Evolutionary conservation across 2,329 filamentous ascomycete genomes (phyloP), one percentile per base, ranked within the genome.

Genomic region (Alternaria brassicicola): DNA sequence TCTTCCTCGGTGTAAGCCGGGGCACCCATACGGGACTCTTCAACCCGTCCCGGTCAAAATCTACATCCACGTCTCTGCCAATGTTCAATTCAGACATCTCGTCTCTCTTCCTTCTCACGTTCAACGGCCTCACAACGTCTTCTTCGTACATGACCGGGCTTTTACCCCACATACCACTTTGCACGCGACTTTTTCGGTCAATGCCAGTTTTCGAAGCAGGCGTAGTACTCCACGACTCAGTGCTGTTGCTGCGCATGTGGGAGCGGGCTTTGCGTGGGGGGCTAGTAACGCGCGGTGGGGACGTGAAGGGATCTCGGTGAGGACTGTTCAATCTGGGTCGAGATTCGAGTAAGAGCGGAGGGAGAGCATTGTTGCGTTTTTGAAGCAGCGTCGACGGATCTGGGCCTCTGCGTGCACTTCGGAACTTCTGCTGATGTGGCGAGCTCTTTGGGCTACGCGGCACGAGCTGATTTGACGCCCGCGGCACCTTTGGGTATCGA

Each of bases 1-100:
- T 82, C 59, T 87, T 79, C 55, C 86, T 88, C 3, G 89, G 89
- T 43, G 89, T 91, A 66, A 91, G 69, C 64, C 83, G 84, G 3
- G 88, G 88, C 64, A 87, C 80, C 86, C 87, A 89, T 1, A 82
- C 82, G 0, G 86, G 86, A 54, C 75, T 78, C 52, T 71, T 74
- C 33, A 77, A 52, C 12, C 64, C 65, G 3, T 68, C 57, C 56
- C 63, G 59, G 21, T 67, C 67, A 6, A 61, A 63, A 17, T 63
- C 61, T 9, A 61, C 45, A 28, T 63, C 58, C 10, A 63, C 62
- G 15, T 66, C 64, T 13, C 64, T 39, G 15, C 64, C 64, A 9
- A 65, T 59, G 39, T 66, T 66, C 23, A 65, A 52, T 52, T 65
- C 64, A 23, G 25, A 56, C 64, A 66, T 66, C 25, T 66, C 62